A percentile compares a stretch with the other conserved stretches of the same genome.
Conservation (phyloP, 495 filamentous ascomycete genomes). For the Penicillium goetzii region DNA sequence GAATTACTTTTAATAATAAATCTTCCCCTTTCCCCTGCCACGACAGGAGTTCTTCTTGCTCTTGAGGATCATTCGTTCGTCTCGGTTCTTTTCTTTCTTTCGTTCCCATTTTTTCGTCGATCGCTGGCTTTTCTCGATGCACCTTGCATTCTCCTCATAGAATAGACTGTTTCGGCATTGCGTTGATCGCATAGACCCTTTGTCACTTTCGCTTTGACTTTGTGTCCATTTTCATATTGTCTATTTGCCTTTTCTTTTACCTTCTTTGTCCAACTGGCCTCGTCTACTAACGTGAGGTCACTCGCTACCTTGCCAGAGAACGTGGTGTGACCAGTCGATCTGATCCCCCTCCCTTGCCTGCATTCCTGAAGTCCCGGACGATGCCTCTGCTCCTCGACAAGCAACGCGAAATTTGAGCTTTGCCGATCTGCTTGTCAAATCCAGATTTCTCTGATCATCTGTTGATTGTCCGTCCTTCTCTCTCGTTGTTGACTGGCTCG, state of each 20-base stretch:
- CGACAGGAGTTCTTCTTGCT: conserved; percentile 14
- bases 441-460: conserved; percentile 13
- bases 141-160: conserved; percentile 1
- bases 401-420: conserved; percentile 19
- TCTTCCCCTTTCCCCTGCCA: conserved; percentile 12
- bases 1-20: background rate
- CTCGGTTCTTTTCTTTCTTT: conserved; percentile 8
- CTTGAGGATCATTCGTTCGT: conserved; percentile 9
- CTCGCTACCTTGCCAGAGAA: conserved; percentile 5
- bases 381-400: conserved; percentile 20
- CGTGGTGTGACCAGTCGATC: background rate
- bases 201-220: conserved; percentile 5
- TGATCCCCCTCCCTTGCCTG: conserved; percentile 20
- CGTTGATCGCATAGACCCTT: conserved; percentile 18
- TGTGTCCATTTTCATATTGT: background rate
- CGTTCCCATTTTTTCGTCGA: conserved; percentile 9
- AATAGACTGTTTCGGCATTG: conserved; percentile 8
- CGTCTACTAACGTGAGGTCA: background rate
- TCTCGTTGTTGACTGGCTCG: conserved; percentile 2
- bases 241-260: background rate
- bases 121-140: conserved; percentile 19
- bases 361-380: conserved; percentile 30
- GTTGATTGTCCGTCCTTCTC: conserved; percentile 13
- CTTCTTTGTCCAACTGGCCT: background rate
- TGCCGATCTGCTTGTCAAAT: conserved; percentile 9